Percentiles rank a stretch among this genome's conserved stretches.
These are phyloP conservation scores for Xylariaceae sp. DNA, from an alignment of 2,329 filamentous ascomycete genomes.

Conservation along the genomic window DNA sequence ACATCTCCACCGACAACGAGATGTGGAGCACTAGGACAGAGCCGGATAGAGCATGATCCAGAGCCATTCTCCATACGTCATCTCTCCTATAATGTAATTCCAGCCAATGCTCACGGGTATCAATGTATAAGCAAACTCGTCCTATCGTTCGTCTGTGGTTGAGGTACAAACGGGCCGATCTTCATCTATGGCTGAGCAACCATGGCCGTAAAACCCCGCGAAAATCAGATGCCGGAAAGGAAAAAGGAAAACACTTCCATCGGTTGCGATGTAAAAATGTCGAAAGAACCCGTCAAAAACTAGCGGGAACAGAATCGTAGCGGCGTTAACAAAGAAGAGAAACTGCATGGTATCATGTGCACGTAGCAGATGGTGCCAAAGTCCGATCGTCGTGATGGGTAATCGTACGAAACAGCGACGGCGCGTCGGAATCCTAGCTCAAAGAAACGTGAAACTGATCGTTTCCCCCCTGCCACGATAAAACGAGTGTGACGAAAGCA, in stretches of 20 bases:
- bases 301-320: neutral
- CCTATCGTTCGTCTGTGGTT: neutral
- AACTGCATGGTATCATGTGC: conserved; percentile 13
- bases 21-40: neutral
- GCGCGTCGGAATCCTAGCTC: neutral
- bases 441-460: neutral
- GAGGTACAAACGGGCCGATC: neutral
- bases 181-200: neutral
- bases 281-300: neutral
- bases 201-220: neutral
- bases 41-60: neutral
- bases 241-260: neutral
- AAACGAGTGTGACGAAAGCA: conserved; percentile 2
- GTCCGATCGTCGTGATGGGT: conserved; percentile 7
- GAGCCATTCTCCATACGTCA: neutral
- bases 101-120: conserved; percentile 7
- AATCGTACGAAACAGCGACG: neutral
- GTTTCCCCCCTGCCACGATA: neutral
- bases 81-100: conserved; percentile 1
- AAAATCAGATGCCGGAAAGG: conserved; percentile 1
- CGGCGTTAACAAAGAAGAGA: conserved; percentile 3
- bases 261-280: neutral
- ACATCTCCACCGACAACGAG: conserved; percentile 8
- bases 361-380: conserved; percentile 10
- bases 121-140: conserved; percentile 2